Evolutionary conservation across 1,284 basidiomycete species (phyloP).

Genomic region (Flammula alnicola): DNA sequence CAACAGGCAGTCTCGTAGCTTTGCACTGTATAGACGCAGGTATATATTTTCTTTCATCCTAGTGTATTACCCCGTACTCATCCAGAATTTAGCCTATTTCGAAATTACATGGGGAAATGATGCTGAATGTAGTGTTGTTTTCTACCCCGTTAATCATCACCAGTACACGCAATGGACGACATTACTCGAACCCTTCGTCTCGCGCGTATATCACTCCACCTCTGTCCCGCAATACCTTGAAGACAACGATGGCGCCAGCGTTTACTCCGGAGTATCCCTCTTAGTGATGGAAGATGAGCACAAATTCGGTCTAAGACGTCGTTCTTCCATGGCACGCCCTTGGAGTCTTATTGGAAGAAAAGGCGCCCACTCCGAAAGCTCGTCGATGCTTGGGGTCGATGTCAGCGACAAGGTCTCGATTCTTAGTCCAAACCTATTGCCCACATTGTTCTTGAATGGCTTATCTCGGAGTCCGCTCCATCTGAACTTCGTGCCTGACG

Average conservation of each 20-base stretch:
- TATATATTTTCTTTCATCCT: constrained; percentile 15
- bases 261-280: constrained; percentile 26
- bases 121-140: constrained; percentile 26
- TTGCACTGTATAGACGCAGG: constrained; percentile 35
- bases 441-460: constrained; percentile 26
- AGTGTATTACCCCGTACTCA: not conserved
- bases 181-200: constrained; percentile 34
- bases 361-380: constrained; percentile 40
- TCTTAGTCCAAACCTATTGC: constrained; percentile 37
- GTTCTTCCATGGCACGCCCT: constrained; percentile 36
- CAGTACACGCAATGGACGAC: constrained; percentile 43
- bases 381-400: constrained; percentile 36
- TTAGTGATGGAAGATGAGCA: constrained; percentile 27
- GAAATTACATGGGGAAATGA: constrained; percentile 36
- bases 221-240: constrained; percentile 24
- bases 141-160: constrained; percentile 29
- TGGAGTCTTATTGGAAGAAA: constrained; percentile 45
- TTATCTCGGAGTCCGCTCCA: constrained; percentile 20
- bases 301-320: constrained; percentile 25
- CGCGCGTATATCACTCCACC: constrained; percentile 26
- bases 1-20: constrained; percentile 28
- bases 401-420: constrained; percentile 24
- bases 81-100: constrained; percentile 29
- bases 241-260: constrained; percentile 17
- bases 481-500: constrained; percentile 12